Conservation (phyloP, 352 stramenopile genomes). For the Phytopythium helicoides region DNA sequence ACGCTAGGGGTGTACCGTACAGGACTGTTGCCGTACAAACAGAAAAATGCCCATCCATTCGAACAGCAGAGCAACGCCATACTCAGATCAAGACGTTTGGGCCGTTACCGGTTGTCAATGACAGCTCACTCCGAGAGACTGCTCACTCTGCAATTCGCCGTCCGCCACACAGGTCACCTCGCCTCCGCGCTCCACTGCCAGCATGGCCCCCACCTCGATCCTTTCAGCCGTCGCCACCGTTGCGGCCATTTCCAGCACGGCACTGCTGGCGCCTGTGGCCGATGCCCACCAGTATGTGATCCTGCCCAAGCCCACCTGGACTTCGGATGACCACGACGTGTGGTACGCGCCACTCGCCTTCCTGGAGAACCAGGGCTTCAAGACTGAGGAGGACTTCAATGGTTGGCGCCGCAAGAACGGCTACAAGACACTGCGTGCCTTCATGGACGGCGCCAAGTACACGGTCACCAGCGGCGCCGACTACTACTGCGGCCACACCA, state of each 20-base stretch:
- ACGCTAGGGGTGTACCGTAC: too few species aligned
- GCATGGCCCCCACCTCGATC: constrained; percentile 12
- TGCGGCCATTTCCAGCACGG: constrained; percentile 16
- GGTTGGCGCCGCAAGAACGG: constrained; percentile 30
- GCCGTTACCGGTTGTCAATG: too few species aligned
- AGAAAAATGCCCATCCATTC: too few species aligned
- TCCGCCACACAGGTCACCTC: not conserved
- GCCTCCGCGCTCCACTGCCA: not conserved
- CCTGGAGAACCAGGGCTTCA: constrained; percentile 43
- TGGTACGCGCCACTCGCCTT: constrained; percentile 45
- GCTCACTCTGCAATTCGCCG: constrained; percentile 1
- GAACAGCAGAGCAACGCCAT: too few species aligned
- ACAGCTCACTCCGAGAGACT: too few species aligned
- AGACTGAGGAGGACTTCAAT: constrained; percentile 39
- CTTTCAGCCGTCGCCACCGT: constrained; percentile 16
- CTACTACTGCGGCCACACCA: constrained; percentile 35
- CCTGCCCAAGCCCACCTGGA: constrained; percentile 35
- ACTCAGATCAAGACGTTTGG: too few species aligned
- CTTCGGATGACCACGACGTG: constrained; percentile 24
- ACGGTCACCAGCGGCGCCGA: constrained; percentile 24
- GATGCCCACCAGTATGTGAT: constrained; percentile 37
- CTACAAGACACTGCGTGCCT: constrained; percentile 38
- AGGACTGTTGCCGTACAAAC: too few species aligned
- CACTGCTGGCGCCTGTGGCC: constrained; percentile 13
- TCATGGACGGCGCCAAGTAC: constrained; percentile 40